Evolutionary conservation across 129 eudicot genomes (phyloP).

Genomic region (Lactuca sativa): DNA sequence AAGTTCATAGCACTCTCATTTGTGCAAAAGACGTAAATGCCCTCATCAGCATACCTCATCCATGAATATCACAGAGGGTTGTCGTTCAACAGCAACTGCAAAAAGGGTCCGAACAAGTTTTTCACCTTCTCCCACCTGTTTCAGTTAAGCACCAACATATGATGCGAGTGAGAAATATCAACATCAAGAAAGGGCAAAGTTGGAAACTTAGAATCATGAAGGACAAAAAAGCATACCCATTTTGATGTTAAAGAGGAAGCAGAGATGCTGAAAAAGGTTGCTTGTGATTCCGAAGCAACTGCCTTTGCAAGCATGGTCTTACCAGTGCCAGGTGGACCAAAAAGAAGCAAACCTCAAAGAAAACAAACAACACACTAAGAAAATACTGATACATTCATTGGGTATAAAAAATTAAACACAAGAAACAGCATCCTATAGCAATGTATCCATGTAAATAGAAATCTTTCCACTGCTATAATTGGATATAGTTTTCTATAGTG

Average conservation of each 20-base stretch:
- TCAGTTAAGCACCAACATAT: background rate
- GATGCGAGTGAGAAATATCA: background rate
- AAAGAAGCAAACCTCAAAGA: constrained; percentile 79
- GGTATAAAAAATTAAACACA: no score
- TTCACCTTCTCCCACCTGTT: constrained; percentile 98
- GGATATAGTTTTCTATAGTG: no score
- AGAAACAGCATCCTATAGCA: no score
- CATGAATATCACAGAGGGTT: constrained; percentile 96
- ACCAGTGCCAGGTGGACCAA: constrained; percentile 99
- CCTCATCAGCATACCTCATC: constrained; percentile 67
- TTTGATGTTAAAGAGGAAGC: constrained; percentile 98
- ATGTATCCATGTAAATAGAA: no score
- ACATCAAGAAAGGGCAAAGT: background rate
- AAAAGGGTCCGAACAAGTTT: constrained; percentile 98
- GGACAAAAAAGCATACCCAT: constrained; percentile 62
- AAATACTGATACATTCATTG: no score
- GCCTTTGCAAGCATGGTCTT: constrained; percentile 99
- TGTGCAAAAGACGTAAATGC: background rate
- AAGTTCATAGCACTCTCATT: no score
- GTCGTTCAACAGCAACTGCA: constrained; percentile 80
- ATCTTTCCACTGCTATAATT: no score
- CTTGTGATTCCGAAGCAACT: constrained; percentile 95
- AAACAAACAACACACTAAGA: background rate
- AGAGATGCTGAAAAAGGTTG: constrained; percentile 93
- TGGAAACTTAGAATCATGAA: constrained; percentile 9